Evolutionary conservation across 2,329 filamentous ascomycete genomes (phyloP).

Genomic region (Boeremia exigua): DNA sequence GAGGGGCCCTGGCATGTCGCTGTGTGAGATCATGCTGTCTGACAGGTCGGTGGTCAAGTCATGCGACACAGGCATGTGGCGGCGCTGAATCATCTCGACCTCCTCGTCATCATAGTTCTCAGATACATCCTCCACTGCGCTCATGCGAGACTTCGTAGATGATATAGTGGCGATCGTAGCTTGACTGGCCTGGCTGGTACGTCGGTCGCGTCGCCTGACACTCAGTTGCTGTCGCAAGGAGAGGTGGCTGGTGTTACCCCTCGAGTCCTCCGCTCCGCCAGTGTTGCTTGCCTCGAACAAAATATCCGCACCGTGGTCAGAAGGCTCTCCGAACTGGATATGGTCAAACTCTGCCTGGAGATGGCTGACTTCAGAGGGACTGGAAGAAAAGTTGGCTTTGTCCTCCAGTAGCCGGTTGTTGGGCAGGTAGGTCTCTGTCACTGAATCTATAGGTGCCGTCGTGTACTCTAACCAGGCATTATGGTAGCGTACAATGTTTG

Average conservation of each 20-base stretch:
- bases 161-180: slow-evolving; percentile 49
- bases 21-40: slow-evolving; percentile 47
- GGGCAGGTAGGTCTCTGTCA: slow-evolving; percentile 17
- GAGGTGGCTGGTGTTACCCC: not conserved
- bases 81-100: slow-evolving; percentile 55
- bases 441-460: slow-evolving; percentile 20
- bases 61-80: slow-evolving; percentile 30
- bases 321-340: slow-evolving; percentile 28
- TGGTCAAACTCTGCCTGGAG: slow-evolving; percentile 23
- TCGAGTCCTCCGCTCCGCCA: slow-evolving; percentile 10
- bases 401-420: slow-evolving; percentile 34
- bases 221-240: slow-evolving; percentile 42
- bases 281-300: slow-evolving; percentile 41
- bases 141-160: slow-evolving; percentile 52
- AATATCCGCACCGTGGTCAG: slow-evolving; percentile 30
- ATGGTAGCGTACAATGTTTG: slow-evolving; percentile 71
- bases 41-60: slow-evolving; percentile 28
- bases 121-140: slow-evolving; percentile 42
- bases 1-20: slow-evolving; percentile 36
- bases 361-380: slow-evolving; percentile 14
- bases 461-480: slow-evolving; percentile 67
- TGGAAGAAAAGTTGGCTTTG: slow-evolving; percentile 19
- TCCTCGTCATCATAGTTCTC: slow-evolving; percentile 54
- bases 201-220: slow-evolving; percentile 30
- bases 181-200: slow-evolving; percentile 43